These are phyloP conservation scores for Keithomyces neogunnii DNA, from an alignment of 2,329 filamentous ascomycete species.

Conservation along the genomic window DNA sequence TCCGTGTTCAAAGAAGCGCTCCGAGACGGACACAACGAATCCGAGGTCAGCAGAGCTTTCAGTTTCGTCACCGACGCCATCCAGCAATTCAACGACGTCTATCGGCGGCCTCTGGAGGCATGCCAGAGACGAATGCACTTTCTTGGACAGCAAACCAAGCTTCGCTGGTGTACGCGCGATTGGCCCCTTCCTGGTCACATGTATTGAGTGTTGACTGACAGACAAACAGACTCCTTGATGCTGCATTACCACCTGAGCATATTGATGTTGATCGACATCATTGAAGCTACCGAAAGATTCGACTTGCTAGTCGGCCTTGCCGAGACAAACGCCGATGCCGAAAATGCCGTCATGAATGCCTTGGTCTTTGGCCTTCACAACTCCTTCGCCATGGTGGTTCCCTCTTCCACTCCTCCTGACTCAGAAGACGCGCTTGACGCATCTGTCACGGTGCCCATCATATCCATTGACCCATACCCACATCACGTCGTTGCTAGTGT, in stretches of 20 bases:
- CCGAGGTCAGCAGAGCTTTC: slow-evolving; percentile 18
- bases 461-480: slow-evolving; percentile 23
- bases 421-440: neutral
- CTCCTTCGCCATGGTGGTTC: slow-evolving; percentile 12
- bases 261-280: slow-evolving; percentile 20
- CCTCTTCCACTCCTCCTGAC: neutral
- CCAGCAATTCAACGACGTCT: slow-evolving; percentile 18
- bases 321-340: slow-evolving; percentile 17
- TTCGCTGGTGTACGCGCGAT: slow-evolving; percentile 22
- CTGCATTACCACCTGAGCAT: slow-evolving; percentile 25
- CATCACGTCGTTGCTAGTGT: slow-evolving; percentile 23
- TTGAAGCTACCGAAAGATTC: slow-evolving; percentile 19
- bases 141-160: slow-evolving; percentile 19
- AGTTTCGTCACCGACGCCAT: slow-evolving; percentile 16
- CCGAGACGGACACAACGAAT: slow-evolving; percentile 21
- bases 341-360: slow-evolving; percentile 23
- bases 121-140: slow-evolving; percentile 23
- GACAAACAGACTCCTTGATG: slow-evolving; percentile 20
- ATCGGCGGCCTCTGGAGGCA: slow-evolving; percentile 18
- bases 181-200: neutral
- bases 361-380: slow-evolving; percentile 22
- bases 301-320: slow-evolving; percentile 17
- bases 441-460: slow-evolving; percentile 17
- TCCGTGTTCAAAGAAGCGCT: slow-evolving; percentile 24
- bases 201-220: neutral